A percentile compares a stretch with the other conserved stretches of the same genome.
These are phyloP conservation scores for Candida adriatica DNA, from an alignment of 805 yeast genomes.

Conservation along the genomic window DNA sequence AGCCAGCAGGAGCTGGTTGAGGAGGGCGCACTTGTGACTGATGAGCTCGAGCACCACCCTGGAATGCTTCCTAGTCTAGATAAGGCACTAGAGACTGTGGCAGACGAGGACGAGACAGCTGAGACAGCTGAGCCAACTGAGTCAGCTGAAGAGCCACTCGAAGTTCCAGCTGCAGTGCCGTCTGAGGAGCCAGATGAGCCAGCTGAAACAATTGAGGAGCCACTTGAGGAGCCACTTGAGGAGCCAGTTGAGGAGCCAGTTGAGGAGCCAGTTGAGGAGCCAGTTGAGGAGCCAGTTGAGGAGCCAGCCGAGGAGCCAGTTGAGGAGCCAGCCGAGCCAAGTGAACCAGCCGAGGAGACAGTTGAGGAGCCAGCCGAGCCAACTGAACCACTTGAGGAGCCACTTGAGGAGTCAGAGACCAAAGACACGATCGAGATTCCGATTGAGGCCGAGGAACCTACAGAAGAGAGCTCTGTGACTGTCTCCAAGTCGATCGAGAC, in stretches of 20 bases:
- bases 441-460: no score
- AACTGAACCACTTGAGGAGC: no score
- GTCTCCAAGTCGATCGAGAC: no score
- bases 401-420: no score
- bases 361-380: neutral
- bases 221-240: neutral
- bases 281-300: no score
- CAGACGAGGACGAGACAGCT: slow-evolving; percentile 14
- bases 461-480: no score
- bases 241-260: no score
- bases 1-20: slow-evolving; percentile 37
- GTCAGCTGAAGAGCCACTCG: slow-evolving; percentile 3
- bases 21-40: slow-evolving; percentile 50
- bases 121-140: slow-evolving; percentile 2
- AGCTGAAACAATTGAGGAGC: neutral
- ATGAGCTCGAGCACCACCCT: slow-evolving; percentile 29
- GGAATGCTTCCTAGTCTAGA: slow-evolving; percentile 15
- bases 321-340: no score
- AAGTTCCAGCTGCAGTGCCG: neutral
- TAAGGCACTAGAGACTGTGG: slow-evolving; percentile 3
- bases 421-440: no score
- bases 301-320: no score
- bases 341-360: no score
- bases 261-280: no score
- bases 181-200: neutral